Evolutionary conservation across 192 early-diverging fungal species (phyloP).

Genomic region (Linnemannia zychae): DNA sequence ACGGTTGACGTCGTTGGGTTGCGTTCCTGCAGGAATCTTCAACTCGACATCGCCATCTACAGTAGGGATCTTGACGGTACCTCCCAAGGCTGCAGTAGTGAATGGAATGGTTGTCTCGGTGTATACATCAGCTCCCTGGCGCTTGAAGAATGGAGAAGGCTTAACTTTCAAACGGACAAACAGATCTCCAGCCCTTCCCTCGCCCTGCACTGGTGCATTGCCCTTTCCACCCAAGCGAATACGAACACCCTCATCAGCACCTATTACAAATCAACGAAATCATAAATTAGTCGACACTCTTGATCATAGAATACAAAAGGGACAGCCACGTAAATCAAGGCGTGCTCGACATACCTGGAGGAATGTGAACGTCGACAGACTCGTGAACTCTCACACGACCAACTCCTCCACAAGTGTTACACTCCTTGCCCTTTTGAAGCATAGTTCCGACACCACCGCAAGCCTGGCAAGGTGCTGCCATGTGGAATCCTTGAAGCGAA

Average conservation of each 20-base stretch:
- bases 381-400: slow-evolving; percentile 84
- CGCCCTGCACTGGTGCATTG: slow-evolving; percentile 80
- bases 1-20: slow-evolving; percentile 88
- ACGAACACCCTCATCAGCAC: slow-evolving; percentile 87
- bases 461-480: slow-evolving; percentile 84
- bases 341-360: slow-evolving; percentile 65
- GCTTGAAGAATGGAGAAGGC: slow-evolving; percentile 82
- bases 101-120: slow-evolving; percentile 84
- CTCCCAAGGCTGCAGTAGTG: slow-evolving; percentile 90
- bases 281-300: neutral
- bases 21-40: slow-evolving; percentile 85
- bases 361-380: slow-evolving; percentile 82
- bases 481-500: slow-evolving; percentile 90
- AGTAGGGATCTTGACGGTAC: slow-evolving; percentile 87
- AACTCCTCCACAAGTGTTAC: slow-evolving; percentile 83
- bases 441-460: slow-evolving; percentile 88
- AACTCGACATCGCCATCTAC: slow-evolving; percentile 97
- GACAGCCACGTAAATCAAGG: neutral
- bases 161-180: slow-evolving; percentile 83
- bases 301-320: neutral
- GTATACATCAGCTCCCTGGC: slow-evolving; percentile 87
- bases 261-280: slow-evolving; percentile 13
- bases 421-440: slow-evolving; percentile 76
- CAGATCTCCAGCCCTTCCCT: slow-evolving; percentile 86
- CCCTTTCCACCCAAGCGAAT: slow-evolving; percentile 86